Conservation (phyloP, 177 flowering plant species). For the Vitis hybrid region DNA sequence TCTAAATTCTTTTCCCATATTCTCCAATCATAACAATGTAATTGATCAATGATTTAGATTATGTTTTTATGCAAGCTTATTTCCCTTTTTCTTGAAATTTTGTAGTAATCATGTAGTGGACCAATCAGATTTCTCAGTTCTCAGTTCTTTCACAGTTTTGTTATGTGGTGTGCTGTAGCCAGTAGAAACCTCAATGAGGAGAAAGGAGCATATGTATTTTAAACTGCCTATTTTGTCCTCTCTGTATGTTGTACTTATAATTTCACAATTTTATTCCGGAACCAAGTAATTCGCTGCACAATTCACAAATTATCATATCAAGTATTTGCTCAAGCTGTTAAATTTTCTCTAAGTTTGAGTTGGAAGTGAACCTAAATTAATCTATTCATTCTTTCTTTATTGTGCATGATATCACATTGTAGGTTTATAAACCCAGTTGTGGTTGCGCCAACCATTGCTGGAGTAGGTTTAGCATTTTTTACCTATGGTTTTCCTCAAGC, state of each 20-base stretch:
- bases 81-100: neutral
- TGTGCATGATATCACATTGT: constrained; percentile 18
- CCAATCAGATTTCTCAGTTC: neutral
- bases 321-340: neutral
- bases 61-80: neutral
- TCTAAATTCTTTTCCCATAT: neutral
- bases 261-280: neutral
- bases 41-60: neutral
- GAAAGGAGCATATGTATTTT: neutral
- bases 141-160: neutral
- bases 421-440: constrained; percentile 92
- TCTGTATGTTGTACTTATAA: neutral
- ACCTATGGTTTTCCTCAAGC: constrained; percentile 95
- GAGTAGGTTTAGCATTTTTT: constrained; percentile 90
- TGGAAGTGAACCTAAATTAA: neutral
- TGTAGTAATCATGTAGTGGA: neutral
- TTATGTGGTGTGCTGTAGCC: neutral
- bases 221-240: neutral
- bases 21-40: no score
- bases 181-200: neutral
- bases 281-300: neutral
- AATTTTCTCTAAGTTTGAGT: neutral
- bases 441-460: constrained; percentile 93
- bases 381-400: neutral
- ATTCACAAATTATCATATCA: neutral